A percentile compares a stretch with the other conserved stretches of the same genome.
Conservation (phyloP, 257 asterid genomes). For the Leptodermis oblonga region DNA sequence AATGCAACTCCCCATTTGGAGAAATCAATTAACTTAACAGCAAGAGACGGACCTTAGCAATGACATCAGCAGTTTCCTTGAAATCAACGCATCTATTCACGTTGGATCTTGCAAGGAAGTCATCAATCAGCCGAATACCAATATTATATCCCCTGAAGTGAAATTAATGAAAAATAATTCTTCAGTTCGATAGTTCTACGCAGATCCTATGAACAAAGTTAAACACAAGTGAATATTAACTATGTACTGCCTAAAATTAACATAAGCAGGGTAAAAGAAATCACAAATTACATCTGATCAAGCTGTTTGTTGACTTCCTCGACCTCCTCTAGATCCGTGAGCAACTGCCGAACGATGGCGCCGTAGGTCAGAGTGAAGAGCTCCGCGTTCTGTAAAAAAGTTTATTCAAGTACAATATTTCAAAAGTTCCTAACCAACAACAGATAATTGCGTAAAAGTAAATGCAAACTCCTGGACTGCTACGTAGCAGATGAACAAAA, state of each 20-base stretch:
- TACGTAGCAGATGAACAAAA: neutral
- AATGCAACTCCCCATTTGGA: neutral
- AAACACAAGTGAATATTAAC: neutral
- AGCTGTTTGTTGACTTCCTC: slow-evolving; percentile 97
- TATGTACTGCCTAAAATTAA: neutral
- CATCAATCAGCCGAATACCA: slow-evolving; percentile 82
- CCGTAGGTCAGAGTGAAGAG: slow-evolving; percentile 90
- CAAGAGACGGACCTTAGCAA: slow-evolving; percentile 65
- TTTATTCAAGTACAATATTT: neutral
- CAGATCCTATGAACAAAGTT: neutral
- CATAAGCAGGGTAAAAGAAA: neutral
- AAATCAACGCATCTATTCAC: slow-evolving; percentile 90
- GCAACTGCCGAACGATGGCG: slow-evolving; percentile 89
- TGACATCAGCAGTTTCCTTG: slow-evolving; percentile 94
- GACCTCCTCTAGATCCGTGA: slow-evolving; percentile 97
- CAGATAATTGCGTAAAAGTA: neutral
- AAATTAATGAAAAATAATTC: neutral
- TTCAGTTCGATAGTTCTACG: neutral
- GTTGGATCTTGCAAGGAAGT: slow-evolving; percentile 85
- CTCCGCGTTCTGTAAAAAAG: slow-evolving; percentile 68
- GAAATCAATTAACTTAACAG: neutral
- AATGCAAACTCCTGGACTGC: neutral
- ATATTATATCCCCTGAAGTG: slow-evolving; percentile 82
- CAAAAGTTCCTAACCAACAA: neutral
- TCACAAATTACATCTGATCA: slow-evolving; percentile 66